phyloP scores from a whole-genome alignment of 2,329 filamentous ascomycete genomes.

The Claviceps lovelessii region DNA sequence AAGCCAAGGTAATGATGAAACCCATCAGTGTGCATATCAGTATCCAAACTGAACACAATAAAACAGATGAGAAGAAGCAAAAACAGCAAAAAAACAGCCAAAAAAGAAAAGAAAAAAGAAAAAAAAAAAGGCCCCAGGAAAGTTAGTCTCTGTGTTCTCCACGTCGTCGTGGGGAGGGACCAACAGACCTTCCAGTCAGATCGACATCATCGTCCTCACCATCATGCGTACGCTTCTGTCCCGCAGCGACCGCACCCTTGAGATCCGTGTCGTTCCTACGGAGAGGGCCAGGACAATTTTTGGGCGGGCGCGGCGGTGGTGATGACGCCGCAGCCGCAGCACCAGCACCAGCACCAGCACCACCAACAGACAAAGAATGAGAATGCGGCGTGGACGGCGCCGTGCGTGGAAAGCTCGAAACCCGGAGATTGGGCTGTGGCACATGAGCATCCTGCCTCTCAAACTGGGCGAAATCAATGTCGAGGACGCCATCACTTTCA shows the following conservation, averaged over 20 bases:
- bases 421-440: slow-evolving; percentile 1
- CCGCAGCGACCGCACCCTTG: background rate
- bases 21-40: background rate
- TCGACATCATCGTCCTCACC: background rate
- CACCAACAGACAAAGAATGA: too few relatives aligned
- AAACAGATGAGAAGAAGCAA: background rate
- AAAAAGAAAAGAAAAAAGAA: too few relatives aligned
- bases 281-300: background rate
- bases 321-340: background rate
- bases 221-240: background rate
- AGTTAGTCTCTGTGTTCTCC: slow-evolving; percentile 3
- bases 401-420: background rate
- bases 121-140: background rate
- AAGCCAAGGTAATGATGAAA: background rate
- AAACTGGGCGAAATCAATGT: slow-evolving; percentile 1
- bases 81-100: background rate
- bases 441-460: background rate
- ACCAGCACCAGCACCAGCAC: too few relatives aligned
- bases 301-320: background rate
- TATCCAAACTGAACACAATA: background rate
- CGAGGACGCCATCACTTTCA: background rate
- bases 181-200: slow-evolving; percentile 3
- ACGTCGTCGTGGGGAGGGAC: slow-evolving; percentile 2
- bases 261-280: too few relatives aligned
- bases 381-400: background rate